Evolutionary conservation across 129 eudicot species (phyloP).

Genomic region (Artemisia tridentata): DNA sequence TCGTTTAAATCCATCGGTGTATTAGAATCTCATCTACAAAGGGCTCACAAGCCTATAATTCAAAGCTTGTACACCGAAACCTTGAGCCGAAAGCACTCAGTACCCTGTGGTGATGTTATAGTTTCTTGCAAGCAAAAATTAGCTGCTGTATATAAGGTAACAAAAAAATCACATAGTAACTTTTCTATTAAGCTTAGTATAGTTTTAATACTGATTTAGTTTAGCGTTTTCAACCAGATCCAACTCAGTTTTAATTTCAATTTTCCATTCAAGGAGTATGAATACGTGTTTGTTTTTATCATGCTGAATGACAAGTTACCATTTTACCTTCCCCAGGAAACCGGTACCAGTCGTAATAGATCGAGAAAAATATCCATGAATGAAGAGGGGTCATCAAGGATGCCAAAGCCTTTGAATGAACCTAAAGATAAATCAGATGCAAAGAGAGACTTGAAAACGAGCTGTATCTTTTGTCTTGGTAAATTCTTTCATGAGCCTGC

Average conservation of each 20-base stretch:
- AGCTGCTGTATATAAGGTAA: constrained; percentile 8
- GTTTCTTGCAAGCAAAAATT: too few relatives aligned
- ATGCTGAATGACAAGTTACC: not conserved
- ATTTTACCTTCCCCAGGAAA: constrained; percentile 2
- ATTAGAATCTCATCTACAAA: too few relatives aligned
- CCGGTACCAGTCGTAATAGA: not conserved
- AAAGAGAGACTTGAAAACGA: constrained; percentile 16
- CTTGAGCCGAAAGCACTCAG: too few relatives aligned
- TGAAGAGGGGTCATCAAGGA: constrained; percentile 18
- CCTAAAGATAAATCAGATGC: constrained; percentile 8
- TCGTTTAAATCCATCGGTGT: too few relatives aligned
- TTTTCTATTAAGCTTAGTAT: not conserved
- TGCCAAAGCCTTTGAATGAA: constrained; percentile 7
- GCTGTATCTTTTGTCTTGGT: constrained; percentile 28
- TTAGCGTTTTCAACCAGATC: too few relatives aligned
- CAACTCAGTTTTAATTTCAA: too few relatives aligned
- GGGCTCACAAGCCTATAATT: too few relatives aligned
- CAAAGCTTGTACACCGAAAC: too few relatives aligned
- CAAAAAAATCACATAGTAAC: not conserved
- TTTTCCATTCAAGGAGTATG: too few relatives aligned
- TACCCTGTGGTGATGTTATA: too few relatives aligned
- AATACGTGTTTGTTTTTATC: not conserved
- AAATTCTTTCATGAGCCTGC: constrained; percentile 18
- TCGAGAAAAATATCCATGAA: not conserved
- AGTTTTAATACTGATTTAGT: too few relatives aligned